Percentiles rank a stretch among this genome's conserved stretches.
phyloP scores from a whole-genome alignment of 2,329 filamentous ascomycete genomes.

The Colletotrichum sp. region DNA sequence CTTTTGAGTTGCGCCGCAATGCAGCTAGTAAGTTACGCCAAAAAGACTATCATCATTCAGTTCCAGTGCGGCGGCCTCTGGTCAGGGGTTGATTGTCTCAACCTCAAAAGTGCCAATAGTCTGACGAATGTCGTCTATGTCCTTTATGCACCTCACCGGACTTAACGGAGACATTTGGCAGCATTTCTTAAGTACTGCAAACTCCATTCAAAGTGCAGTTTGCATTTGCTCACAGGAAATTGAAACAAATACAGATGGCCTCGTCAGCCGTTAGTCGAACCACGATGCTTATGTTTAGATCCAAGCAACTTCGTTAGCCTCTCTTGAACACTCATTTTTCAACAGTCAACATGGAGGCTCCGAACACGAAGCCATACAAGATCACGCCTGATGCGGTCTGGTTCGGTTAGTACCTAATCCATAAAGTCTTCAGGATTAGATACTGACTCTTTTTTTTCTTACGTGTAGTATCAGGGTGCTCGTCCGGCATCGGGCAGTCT shows the following conservation, averaged over 20 bases:
- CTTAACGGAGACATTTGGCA: not conserved
- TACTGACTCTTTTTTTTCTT: not conserved
- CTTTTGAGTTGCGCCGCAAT: not conserved
- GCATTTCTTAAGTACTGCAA: not conserved
- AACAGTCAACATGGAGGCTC: not conserved
- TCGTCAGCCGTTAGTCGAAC: not conserved
- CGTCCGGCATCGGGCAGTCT: not conserved
- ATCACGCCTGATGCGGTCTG: not conserved
- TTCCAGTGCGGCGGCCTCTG: not conserved
- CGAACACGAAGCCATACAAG: not conserved
- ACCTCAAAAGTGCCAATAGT: not conserved
- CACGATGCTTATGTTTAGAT: not conserved
- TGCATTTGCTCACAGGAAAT: not conserved
- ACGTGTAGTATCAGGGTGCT: rapidly evolving
- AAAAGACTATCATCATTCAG: not conserved
- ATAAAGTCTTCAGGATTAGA: rapidly evolving
- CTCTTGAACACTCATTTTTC: rapidly evolving
- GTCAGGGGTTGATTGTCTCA: not conserved
- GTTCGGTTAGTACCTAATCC: not conserved
- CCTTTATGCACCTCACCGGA: not conserved
- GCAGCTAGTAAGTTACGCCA: not conserved
- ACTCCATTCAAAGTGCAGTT: not conserved
- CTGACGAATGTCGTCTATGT: not conserved
- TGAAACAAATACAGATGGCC: not conserved
- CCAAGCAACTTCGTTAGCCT: not conserved